A percentile compares a stretch with the other conserved stretches of the same genome.
Evolutionary conservation across 495 filamentous ascomycete species (phyloP).

Genomic region (Lasiosphaeris hirsuta): DNA sequence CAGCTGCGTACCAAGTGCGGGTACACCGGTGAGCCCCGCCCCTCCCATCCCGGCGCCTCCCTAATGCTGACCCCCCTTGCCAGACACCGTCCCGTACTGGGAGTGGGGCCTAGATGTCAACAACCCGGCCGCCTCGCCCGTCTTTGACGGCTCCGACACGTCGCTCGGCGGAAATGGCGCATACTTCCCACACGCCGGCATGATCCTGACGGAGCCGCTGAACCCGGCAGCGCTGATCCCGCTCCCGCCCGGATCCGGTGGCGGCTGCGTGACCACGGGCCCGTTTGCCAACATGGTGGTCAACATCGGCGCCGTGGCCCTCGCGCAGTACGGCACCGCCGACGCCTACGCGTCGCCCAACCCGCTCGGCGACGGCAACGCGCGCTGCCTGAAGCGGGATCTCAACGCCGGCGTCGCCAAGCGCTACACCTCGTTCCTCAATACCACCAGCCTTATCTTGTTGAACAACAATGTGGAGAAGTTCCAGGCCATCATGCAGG

Average conservation of each 20-base stretch:
- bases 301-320: constrained; percentile 47
- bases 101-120: constrained; percentile 57
- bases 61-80: constrained; percentile 1
- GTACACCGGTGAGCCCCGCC: constrained; percentile 48
- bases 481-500: constrained; percentile 49
- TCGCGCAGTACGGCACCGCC: neutral
- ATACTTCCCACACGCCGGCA: constrained; percentile 28
- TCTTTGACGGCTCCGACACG: constrained; percentile 60
- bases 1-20: constrained; percentile 63
- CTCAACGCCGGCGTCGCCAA: constrained; percentile 46
- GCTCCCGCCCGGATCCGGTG: constrained; percentile 54
- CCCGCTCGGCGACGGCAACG: neutral
- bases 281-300: constrained; percentile 51
- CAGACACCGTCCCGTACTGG: constrained; percentile 51
- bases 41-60: neutral
- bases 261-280: constrained; percentile 61
- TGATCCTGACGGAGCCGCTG: constrained; percentile 6
- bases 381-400: constrained; percentile 51
- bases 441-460: constrained; percentile 40
- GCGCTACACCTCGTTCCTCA: constrained; percentile 33
- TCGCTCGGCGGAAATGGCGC: constrained; percentile 61
- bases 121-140: constrained; percentile 48
- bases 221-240: constrained; percentile 3
- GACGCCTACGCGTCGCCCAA: neutral
- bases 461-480: constrained; percentile 38